Conservation (phyloP, 176 grass and related monocot species). For the Cocos nucifera region DNA sequence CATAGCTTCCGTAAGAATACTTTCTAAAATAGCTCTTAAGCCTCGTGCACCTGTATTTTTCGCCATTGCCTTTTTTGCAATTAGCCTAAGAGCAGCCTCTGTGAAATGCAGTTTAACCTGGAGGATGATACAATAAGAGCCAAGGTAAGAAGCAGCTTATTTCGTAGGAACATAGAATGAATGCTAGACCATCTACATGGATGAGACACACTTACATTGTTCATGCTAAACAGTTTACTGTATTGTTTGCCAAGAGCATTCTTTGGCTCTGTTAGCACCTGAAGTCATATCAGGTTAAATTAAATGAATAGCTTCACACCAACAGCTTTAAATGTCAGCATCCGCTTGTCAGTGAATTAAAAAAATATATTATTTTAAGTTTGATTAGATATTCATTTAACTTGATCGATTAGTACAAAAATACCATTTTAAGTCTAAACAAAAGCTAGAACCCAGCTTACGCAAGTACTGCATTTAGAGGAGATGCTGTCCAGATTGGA, state of each 20-base stretch:
- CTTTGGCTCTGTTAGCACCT: slow-evolving; percentile 88
- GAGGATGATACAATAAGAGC: neutral
- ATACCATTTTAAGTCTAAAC: too few species aligned
- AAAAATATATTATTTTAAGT: too few species aligned
- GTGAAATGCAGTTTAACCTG: slow-evolving; percentile 84
- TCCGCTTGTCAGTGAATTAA: too few species aligned
- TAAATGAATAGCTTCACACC: too few species aligned
- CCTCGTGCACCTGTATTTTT: slow-evolving; percentile 85
- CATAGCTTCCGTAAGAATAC: slow-evolving; percentile 80
- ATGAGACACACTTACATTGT: slow-evolving; percentile 47
- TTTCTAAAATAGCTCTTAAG: slow-evolving; percentile 90
- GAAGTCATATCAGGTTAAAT: slow-evolving; percentile 30
- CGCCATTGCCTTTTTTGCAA: slow-evolving; percentile 71
- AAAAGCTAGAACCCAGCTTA: too few species aligned
- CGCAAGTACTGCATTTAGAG: too few species aligned
- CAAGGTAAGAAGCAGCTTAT: slow-evolving; percentile 14
- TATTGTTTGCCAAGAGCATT: slow-evolving; percentile 96
- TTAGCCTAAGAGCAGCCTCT: slow-evolving; percentile 49
- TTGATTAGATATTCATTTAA: too few species aligned
- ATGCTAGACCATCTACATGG: neutral
- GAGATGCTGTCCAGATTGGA: too few species aligned
- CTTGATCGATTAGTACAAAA: too few species aligned
- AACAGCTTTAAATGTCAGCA: too few species aligned
- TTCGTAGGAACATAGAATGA: slow-evolving; percentile 11
- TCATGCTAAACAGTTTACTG: slow-evolving; percentile 87